Evolutionary conservation across 2,329 filamentous ascomycete genomes (phyloP).

Genomic region (Cladosporium sp.): DNA sequence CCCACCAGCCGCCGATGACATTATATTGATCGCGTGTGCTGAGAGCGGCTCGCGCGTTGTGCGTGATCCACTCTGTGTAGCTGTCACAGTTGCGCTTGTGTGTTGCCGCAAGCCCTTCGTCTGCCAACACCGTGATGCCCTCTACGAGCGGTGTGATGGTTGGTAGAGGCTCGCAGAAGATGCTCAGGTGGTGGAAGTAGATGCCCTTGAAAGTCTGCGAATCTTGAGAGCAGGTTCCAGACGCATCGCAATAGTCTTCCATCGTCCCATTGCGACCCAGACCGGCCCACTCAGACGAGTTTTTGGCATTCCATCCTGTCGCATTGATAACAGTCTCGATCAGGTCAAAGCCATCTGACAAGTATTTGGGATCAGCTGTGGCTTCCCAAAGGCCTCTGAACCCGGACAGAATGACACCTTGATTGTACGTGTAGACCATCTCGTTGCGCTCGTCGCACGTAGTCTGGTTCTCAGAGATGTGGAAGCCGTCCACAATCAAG

Average conservation of each 20-base stretch:
- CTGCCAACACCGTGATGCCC: constrained; percentile 46
- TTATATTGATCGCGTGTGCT: constrained; percentile 66
- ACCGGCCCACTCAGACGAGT: constrained; percentile 60
- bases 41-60: constrained; percentile 75
- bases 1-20: constrained; percentile 90
- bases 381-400: constrained; percentile 78
- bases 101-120: constrained; percentile 29
- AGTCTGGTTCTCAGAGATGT: constrained; percentile 65
- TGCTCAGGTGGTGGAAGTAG: constrained; percentile 84
- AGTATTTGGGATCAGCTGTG: constrained; percentile 68
- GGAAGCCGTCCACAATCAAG: constrained; percentile 84
- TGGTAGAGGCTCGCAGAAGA: constrained; percentile 72
- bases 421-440: constrained; percentile 95
- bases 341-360: constrained; percentile 75
- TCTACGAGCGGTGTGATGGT: constrained; percentile 43
- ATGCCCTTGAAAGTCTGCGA: constrained; percentile 92
- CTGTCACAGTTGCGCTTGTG: constrained; percentile 64
- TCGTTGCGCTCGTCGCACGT: constrained; percentile 73
- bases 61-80: constrained; percentile 74
- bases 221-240: constrained; percentile 76
- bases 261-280: constrained; percentile 77
- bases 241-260: constrained; percentile 79
- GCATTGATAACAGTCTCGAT: constrained; percentile 72
- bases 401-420: constrained; percentile 84
- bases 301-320: constrained; percentile 64